phyloP scores from a whole-genome alignment of 1,139 yeast species.

The Suhomyces choctaworum region DNA sequence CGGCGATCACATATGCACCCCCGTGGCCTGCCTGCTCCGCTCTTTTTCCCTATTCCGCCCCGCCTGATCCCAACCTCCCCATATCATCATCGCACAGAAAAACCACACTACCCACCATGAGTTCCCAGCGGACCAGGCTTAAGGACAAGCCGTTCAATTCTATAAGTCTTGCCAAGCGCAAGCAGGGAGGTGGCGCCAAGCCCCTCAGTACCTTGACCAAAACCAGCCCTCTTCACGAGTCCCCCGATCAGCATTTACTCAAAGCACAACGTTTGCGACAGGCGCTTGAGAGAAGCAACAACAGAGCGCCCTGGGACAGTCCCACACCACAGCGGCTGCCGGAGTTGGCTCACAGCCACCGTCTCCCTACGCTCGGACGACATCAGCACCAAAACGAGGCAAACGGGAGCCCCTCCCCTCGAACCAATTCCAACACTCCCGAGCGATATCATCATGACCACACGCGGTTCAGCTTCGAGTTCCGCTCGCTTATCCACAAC shows the following conservation, averaged over 20 bases:
- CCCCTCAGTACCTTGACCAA: constrained; percentile 12
- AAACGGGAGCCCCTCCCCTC: neutral
- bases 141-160: constrained; percentile 14
- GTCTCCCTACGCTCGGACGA: neutral
- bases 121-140: constrained; percentile 10
- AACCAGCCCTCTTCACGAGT: constrained; percentile 1
- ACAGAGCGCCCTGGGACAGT: neutral
- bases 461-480: constrained; percentile 8
- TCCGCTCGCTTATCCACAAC: constrained; percentile 9
- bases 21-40: no score
- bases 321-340: constrained; percentile 1
- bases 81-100: constrained; percentile 6
- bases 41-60: no score
- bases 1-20: no score
- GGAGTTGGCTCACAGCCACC: neutral
- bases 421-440: neutral
- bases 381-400: neutral
- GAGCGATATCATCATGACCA: no score
- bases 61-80: no score
- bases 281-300: constrained; percentile 3
- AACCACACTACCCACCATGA: constrained; percentile 5
- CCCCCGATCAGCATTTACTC: constrained; percentile 3
- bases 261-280: constrained; percentile 9
- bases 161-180: constrained; percentile 11
- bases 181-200: constrained; percentile 14